Evolutionary conservation across 768 basidiomycete species (phyloP), one percentile per base, ranked within the genome.

Genomic region (Gyrodon lividus): DNA sequence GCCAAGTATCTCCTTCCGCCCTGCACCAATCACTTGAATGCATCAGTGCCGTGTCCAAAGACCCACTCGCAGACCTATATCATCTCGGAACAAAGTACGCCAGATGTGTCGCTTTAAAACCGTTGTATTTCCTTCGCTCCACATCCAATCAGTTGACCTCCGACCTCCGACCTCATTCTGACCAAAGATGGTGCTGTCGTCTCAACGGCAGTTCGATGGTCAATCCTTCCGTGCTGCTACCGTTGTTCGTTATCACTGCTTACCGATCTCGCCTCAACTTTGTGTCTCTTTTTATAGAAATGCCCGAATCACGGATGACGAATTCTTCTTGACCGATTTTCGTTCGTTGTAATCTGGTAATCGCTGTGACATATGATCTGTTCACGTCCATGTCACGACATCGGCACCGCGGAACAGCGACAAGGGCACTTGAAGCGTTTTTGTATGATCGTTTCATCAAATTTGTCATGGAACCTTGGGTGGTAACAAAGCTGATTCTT

Each of bases 1-100:
- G n/a, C n/a, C n/a, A n/a, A n/a, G n/a, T n/a, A 86, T 92, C 81
- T 78, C 84, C 26, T 98, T 96, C 83, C 76, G 81, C 52, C 86
- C 90, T 1, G 73, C 76, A 12, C 77, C 80, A 45, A 81, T 83
- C 57, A 70, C 65, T 51, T 77, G 62, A 59, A 17, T 8, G 24
- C 35, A 22, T 14, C 33, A n/a, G 35, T 17, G 35, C 17, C 7
- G n/a, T 19, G 17, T 19, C 35, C 17, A n/a, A 37, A 31, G 10
- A 31, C 31, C 34, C 34, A 2, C 9, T 35, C 14, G n/a, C 34
- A 35, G n/a, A 13, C 6, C 35, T 37, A n/a, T 37, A 37, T 37
- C 35, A 37, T 37, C 35, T n/a, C 35, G 35, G 35, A 19, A n/a
- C 17, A 37, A 37, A 37, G 17, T 17, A 37, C 35, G 10, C 35